Evolutionary conservation across 108 stramenopile genomes (phyloP).

Genomic region (Fragilaria radians): DNA sequence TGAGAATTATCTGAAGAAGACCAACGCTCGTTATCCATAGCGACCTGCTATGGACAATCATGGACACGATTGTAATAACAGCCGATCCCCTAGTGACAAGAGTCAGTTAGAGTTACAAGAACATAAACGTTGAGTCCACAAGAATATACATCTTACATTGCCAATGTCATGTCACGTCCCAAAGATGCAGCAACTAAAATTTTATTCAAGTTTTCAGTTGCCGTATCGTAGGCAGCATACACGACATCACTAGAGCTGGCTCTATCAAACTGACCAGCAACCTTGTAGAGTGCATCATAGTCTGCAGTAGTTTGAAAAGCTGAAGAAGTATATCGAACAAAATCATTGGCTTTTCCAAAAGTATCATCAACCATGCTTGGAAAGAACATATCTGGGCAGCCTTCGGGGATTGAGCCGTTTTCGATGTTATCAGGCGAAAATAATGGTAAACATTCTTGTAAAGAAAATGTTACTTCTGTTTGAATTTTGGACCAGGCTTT

Average conservation of each 20-base stretch:
- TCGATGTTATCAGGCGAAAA: conserved; percentile 3
- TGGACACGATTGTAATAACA: conserved; percentile 28
- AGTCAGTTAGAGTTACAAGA: no score
- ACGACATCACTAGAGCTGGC: conserved; percentile 13
- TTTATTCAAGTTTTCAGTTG: conserved; percentile 28
- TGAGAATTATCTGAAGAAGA: conserved; percentile 38
- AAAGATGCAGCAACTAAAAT: conserved; percentile 21
- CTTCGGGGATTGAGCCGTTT: conserved; percentile 1
- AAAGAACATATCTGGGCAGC: conserved; percentile 26
- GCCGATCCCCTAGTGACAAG: conserved; percentile 27
- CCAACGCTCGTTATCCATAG: conserved; percentile 43
- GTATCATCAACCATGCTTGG: conserved; percentile 29
- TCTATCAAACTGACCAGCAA: conserved; percentile 18
- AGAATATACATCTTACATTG: no score
- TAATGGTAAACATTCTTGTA: conserved; percentile 25
- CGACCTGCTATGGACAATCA: conserved; percentile 44
- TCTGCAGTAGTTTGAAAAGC: conserved; percentile 29
- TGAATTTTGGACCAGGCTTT: conserved; percentile 18
- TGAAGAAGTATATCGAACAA: conserved; percentile 26
- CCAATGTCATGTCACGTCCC: conserved; percentile 33
- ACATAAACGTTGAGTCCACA: no score
- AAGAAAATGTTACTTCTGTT: conserved; percentile 3
- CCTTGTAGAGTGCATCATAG: conserved; percentile 25
- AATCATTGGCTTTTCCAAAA: conserved; percentile 20
- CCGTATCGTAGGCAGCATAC: conserved; percentile 39